Percentiles rank a stretch among this genome's conserved stretches.
Conservation (phyloP, 2,329 filamentous ascomycete species). For the Penicillium sp. region DNA sequence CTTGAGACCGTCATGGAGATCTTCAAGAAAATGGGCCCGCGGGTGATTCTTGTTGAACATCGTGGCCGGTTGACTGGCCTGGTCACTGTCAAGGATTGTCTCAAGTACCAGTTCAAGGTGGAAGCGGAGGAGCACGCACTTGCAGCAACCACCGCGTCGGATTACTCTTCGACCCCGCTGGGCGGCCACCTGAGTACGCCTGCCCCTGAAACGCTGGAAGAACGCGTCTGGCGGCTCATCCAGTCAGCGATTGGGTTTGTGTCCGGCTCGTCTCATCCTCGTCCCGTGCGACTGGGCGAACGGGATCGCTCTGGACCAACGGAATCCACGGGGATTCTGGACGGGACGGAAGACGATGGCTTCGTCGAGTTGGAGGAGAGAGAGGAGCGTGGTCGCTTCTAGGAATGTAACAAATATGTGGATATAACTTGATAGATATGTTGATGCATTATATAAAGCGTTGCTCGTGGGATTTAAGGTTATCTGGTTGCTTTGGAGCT, state of each 20-base stretch:
- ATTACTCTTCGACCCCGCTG: slow-evolving; percentile 19
- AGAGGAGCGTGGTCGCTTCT: slow-evolving; percentile 20
- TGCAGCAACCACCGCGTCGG: slow-evolving; percentile 36
- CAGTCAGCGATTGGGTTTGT: slow-evolving; percentile 33
- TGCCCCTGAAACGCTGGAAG: slow-evolving; percentile 35
- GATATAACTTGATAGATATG: slow-evolving; percentile 15
- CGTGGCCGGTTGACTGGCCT: slow-evolving; percentile 81
- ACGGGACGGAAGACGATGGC: slow-evolving; percentile 56
- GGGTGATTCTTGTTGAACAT: slow-evolving; percentile 91
- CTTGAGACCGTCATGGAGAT: slow-evolving; percentile 98
- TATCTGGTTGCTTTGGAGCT: neutral
- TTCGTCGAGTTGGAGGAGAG: slow-evolving; percentile 51
- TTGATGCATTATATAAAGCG: slow-evolving; percentile 10
- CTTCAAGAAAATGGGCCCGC: slow-evolving; percentile 95
- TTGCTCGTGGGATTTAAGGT: slow-evolving; percentile 6
- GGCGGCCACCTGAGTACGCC: slow-evolving; percentile 25
- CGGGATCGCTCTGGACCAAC: slow-evolving; percentile 20
- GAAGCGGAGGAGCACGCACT: slow-evolving; percentile 76
- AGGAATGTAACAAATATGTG: slow-evolving; percentile 13
- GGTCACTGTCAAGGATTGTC: slow-evolving; percentile 94
- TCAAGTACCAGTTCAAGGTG: slow-evolving; percentile 96
- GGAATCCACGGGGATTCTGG: slow-evolving; percentile 49
- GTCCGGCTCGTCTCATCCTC: slow-evolving; percentile 17
- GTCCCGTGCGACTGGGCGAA: slow-evolving; percentile 20
- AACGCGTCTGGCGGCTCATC: slow-evolving; percentile 43